Base-by-base conservation (phyloP, 176 grass and related monocot species). In the Pontederia paniculata region DNA sequence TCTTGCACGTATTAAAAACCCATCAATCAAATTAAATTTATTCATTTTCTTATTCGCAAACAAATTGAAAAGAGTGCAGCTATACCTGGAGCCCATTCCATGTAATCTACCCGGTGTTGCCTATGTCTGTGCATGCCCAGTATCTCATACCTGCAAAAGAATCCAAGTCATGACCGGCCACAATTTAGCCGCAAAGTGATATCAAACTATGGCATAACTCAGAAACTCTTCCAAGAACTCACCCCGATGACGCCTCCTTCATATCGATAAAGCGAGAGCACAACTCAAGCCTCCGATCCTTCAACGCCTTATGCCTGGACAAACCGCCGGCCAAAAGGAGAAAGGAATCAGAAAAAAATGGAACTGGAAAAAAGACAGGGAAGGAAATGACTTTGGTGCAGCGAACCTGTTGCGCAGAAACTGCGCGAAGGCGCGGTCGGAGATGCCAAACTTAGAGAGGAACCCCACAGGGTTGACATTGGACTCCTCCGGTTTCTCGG, bases 81-180 rank as follows among this genome's bases (percentile, higher is more conserved):
- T 45, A 22, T 77, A 93, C 88, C 89, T 74, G 91, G 91, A 22
- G 85, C 85, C 90, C 85, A 96, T 49, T 96, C 90, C 90, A 96
- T 86, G 85, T 75, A 96, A 82, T 89, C 90, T 48, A 89, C 19
- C 1, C 82, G 69, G 48, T 96, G 90, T 19, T 96, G 79, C 28
- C 90, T 77, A 65, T 86, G 78, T 9, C 82, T 65, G 58, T 95
- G 90, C 85, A 89, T 89, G 28, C 90, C 85, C 78, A 89, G 52
- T 65, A 95, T 56, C 63, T 95, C 90, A 73, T 83, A 94, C 43
- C 88, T 86, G 44, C 45, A 31, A 71, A 25, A 60, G 61, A 63
- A 41, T 64, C 50, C 45, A 16, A 73, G 12, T 45, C 53, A 70
- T 19, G 59, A 11, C 15, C 37, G 17, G 17, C 9, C 14, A 43